Conservation (phyloP, 73 alveolate genomes). For the Tetrahymena malaccensis region DNA sequence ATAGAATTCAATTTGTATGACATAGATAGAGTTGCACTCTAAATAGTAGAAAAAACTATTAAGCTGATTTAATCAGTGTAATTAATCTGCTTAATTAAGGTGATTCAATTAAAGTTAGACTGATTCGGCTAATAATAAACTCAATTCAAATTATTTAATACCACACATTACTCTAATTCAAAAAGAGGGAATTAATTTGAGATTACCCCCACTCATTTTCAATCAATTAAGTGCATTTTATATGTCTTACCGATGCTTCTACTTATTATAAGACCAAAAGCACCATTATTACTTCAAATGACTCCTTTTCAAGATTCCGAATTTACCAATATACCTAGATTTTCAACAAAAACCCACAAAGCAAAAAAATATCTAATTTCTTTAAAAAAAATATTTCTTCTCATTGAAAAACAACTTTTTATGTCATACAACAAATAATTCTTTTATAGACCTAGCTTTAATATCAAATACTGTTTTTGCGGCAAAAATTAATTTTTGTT, state of each 20-base stretch:
- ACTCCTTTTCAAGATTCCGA: background rate
- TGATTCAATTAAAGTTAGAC: background rate
- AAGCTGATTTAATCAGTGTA: background rate
- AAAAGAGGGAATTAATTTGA: background rate
- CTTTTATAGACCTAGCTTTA: background rate
- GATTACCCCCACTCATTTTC: background rate
- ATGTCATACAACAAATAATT: background rate
- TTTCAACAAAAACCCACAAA: background rate
- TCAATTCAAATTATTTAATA: background rate
- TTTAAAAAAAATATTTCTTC: background rate
- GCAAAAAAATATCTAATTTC: no score
- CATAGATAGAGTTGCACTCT: background rate
- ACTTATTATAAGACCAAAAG: background rate
- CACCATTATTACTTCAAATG: background rate
- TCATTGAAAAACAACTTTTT: background rate
- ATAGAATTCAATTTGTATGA: background rate
- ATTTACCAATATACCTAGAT: background rate
- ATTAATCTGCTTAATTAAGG: background rate
- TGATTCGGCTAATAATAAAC: background rate
- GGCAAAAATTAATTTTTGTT: background rate
- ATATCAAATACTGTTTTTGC: background rate
- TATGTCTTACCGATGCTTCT: background rate
- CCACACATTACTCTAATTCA: background rate
- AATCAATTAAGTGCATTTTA: background rate
- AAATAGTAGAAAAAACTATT: background rate